Conservation (phyloP, 2,329 filamentous ascomycete species). For the Sclerotinia sclerotiorum region DNA sequence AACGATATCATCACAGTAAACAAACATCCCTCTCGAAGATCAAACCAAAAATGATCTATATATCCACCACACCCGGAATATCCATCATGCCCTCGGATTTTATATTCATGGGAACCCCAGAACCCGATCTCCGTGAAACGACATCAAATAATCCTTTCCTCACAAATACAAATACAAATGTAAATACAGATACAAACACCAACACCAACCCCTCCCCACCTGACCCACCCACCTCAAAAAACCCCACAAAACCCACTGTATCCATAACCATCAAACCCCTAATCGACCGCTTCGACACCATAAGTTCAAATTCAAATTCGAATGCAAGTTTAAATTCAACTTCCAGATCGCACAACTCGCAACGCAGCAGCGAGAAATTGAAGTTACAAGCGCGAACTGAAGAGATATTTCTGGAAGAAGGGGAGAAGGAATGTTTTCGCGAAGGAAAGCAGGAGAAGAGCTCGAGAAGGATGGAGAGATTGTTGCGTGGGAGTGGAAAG, state of each 20-base stretch:
- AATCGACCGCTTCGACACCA: constrained; percentile 6
- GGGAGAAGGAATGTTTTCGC: background rate
- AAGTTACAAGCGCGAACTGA: background rate
- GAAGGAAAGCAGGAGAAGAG: constrained; percentile 6
- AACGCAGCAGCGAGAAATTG: background rate
- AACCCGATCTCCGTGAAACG: background rate
- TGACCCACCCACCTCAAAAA: background rate
- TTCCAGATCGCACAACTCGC: background rate
- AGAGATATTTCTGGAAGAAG: too few species aligned
- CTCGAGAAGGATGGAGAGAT: background rate
- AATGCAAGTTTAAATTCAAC: too few species aligned
- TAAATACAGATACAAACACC: too few species aligned
- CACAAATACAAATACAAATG: background rate
- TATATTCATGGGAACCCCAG: background rate
- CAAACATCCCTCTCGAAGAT: constrained; percentile 22
- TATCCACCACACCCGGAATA: constrained; percentile 15
- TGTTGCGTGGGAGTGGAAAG: background rate
- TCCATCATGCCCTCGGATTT: constrained; percentile 15
- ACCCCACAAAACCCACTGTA: background rate
- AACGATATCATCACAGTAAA: constrained; percentile 4
- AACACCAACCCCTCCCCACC: too few species aligned
- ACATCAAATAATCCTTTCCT: background rate
- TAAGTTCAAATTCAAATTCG: background rate
- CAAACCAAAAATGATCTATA: constrained; percentile 22
- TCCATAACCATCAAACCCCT: background rate